These are phyloP conservation scores for Triticum turgidum DNA, from an alignment of 176 grass and related monocot genomes.

Conservation along the genomic window DNA sequence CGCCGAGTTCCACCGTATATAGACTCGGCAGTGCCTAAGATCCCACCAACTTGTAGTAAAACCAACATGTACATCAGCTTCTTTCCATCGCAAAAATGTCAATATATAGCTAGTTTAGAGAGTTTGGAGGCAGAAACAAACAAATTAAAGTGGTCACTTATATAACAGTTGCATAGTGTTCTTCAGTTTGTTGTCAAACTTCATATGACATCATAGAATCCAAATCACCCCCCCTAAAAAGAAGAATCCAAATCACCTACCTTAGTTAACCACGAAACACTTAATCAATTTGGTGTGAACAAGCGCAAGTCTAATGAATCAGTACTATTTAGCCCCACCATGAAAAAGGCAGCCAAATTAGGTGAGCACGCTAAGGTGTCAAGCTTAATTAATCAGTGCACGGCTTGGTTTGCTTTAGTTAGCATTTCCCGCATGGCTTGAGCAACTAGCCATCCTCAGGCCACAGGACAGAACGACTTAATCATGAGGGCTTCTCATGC, in stretches of 20 bases:
- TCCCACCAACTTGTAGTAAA: not conserved
- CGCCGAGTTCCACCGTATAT: too few relatives aligned
- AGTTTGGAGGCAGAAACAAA: not conserved
- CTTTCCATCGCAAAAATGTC: not conserved
- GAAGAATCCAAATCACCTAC: not conserved
- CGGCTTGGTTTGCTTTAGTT: constrained; percentile 15
- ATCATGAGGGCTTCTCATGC: constrained; percentile 30
- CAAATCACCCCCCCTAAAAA: not conserved
- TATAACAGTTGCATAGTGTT: not conserved
- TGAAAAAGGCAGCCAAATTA: constrained; percentile 32
- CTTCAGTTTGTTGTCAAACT: not conserved
- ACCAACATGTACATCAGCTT: not conserved
- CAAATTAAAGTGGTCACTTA: not conserved
- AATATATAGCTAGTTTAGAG: not conserved
- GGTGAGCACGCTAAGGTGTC: constrained; percentile 1
- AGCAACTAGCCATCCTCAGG: not conserved
- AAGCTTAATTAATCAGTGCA: constrained; percentile 7
- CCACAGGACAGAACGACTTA: constrained; percentile 42
- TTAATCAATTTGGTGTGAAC: not conserved
- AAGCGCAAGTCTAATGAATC: not conserved
- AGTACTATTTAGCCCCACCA: not conserved
- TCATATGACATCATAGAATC: not conserved
- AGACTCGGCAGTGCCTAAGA: too few relatives aligned
- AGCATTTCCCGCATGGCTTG: constrained; percentile 33
- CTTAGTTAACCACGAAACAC: not conserved